Evolutionary conservation across 2,329 filamentous ascomycete genomes (phyloP).

Genomic region (Fusarium albidum): DNA sequence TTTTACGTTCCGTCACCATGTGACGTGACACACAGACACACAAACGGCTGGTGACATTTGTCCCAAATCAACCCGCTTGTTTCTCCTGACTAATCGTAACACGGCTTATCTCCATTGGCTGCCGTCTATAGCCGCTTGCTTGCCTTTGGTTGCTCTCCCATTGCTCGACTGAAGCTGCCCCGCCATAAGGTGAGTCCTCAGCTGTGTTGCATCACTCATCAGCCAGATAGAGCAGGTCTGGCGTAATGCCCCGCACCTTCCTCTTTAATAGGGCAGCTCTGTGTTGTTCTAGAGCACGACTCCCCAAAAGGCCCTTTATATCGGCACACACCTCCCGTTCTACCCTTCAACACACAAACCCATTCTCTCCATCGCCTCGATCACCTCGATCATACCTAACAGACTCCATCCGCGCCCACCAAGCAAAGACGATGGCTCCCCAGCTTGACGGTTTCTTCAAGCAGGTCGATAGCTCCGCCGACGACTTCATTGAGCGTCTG

Average conservation of each 20-base stretch:
- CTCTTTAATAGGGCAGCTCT: slow-evolving; percentile 45
- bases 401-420: slow-evolving; percentile 62
- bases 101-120: slow-evolving; percentile 37
- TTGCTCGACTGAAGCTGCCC: slow-evolving; percentile 31
- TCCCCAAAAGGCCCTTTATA: slow-evolving; percentile 38
- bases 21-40: background rate
- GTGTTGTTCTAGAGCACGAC: slow-evolving; percentile 34
- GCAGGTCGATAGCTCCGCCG: slow-evolving; percentile 83
- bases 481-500: slow-evolving; percentile 88
- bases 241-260: slow-evolving; percentile 57
- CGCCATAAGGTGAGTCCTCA: slow-evolving; percentile 38
- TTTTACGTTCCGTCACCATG: slow-evolving; percentile 21
- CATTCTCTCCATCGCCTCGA: slow-evolving; percentile 19
- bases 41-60: background rate
- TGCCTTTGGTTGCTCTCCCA: slow-evolving; percentile 9
- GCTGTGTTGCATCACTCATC: slow-evolving; percentile 34
- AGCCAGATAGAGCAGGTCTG: slow-evolving; percentile 39
- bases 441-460: slow-evolving; percentile 92
- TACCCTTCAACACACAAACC: slow-evolving; percentile 20
- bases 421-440: slow-evolving; percentile 83
- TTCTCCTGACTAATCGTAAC: slow-evolving; percentile 36
- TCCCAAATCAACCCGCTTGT: slow-evolving; percentile 11
- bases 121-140: slow-evolving; percentile 43
- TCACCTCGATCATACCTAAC: slow-evolving; percentile 58
- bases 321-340: slow-evolving; percentile 31